phyloP scores from a whole-genome alignment of 306 rosid species.

The Macrotyloma uniflorum region DNA sequence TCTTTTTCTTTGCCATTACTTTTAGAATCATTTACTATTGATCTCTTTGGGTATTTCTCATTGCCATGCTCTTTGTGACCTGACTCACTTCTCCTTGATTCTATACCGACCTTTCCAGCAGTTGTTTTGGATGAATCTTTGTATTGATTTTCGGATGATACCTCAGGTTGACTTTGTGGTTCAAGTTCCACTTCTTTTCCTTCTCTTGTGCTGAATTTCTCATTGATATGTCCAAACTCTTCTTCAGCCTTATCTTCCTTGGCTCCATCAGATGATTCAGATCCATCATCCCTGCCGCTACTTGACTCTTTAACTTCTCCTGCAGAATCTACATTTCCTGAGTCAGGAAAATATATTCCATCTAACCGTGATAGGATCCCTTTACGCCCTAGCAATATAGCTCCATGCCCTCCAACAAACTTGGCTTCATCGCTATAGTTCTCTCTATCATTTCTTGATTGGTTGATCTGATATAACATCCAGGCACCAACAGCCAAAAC shows the following conservation, averaged over 20 bases:
- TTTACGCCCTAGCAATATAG: slow-evolving; percentile 41
- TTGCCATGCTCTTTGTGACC: slow-evolving; percentile 10
- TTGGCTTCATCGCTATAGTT: slow-evolving; percentile 13
- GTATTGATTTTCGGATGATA: background rate
- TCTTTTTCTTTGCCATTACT: slow-evolving; percentile 5
- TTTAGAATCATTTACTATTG: background rate
- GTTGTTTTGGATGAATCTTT: background rate
- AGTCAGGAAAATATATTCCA: slow-evolving; percentile 24
- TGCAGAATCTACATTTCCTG: slow-evolving; percentile 30
- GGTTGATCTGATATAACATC: slow-evolving; percentile 50
- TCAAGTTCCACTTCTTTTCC: slow-evolving; percentile 24
- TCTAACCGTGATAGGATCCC: slow-evolving; percentile 20
- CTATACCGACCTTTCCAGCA: slow-evolving; percentile 6
- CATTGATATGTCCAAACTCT: slow-evolving; percentile 3
- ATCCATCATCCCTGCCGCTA: slow-evolving; percentile 17
- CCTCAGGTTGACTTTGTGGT: slow-evolving; percentile 22
- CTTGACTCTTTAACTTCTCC: slow-evolving; percentile 10
- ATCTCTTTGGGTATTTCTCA: background rate
- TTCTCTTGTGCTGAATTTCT: background rate
- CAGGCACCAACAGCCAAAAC: slow-evolving; percentile 47
- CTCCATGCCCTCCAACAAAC: slow-evolving; percentile 14
- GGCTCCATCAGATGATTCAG: background rate
- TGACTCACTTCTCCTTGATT: slow-evolving; percentile 7
- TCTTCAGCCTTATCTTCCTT: slow-evolving; percentile 15
- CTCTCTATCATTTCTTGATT: slow-evolving; percentile 23